These are phyloP conservation scores for Irpex sp. DNA, from an alignment of 1,284 basidiomycete species.

Conservation along the genomic window DNA sequence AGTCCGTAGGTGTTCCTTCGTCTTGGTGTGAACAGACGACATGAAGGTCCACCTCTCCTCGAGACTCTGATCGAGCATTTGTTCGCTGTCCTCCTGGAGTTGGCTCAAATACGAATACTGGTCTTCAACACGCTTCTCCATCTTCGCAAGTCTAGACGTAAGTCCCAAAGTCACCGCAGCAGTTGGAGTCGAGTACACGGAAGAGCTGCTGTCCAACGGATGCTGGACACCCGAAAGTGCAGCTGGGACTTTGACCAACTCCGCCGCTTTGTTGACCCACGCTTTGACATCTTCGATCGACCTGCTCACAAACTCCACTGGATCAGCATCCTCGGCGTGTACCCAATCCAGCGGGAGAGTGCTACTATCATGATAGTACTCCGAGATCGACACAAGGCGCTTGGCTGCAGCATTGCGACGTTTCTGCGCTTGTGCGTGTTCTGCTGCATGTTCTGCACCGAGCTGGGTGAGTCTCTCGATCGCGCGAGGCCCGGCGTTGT, in stretches of 20 bases:
- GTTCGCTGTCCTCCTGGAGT: background rate
- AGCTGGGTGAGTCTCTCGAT: background rate
- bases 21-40: background rate
- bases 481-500: background rate
- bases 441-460: background rate
- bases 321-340: background rate
- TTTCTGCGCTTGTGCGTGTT: background rate
- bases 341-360: background rate
- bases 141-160: background rate
- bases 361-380: background rate
- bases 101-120: background rate
- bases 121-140: background rate
- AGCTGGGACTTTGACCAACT: background rate
- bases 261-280: background rate
- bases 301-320: background rate
- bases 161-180: background rate
- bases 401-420: background rate
- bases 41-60: background rate
- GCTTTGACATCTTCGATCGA: background rate
- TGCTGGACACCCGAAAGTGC: background rate
- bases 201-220: background rate
- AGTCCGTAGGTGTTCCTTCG: background rate
- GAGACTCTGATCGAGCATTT: background rate
- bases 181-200: background rate
- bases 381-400: background rate